Evolutionary conservation across 305 asterid genomes (phyloP).

Genomic region (Fraxinus dipetala): DNA sequence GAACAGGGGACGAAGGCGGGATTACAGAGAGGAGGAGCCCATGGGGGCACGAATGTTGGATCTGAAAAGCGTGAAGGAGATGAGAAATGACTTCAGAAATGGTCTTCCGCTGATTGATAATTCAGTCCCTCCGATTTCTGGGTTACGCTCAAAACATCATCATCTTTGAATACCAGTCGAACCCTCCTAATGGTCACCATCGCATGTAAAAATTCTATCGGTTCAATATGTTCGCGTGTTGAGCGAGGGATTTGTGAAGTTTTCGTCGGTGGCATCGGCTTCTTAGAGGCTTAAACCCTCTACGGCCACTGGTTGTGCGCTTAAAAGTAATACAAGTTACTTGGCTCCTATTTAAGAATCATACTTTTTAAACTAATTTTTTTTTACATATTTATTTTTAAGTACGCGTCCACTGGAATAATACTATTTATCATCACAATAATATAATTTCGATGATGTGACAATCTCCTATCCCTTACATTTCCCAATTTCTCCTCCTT

Average conservation of each 20-base stretch:
- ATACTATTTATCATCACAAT: too few species aligned
- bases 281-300: too few species aligned
- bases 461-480: too few species aligned
- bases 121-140: constrained; percentile 62
- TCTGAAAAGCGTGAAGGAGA: constrained; percentile 58
- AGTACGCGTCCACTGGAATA: too few species aligned
- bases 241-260: neutral
- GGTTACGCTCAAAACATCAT: constrained; percentile 48
- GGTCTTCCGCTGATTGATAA: constrained; percentile 44
- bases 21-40: constrained; percentile 73
- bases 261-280: neutral
- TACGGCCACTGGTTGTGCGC: too few species aligned
- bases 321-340: too few species aligned
- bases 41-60: constrained; percentile 64
- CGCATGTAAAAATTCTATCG: constrained; percentile 26
- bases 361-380: too few species aligned
- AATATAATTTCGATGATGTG: too few species aligned
- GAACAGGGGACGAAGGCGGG: neutral
- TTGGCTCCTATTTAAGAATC: too few species aligned
- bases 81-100: constrained; percentile 49
- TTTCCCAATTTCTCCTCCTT: too few species aligned
- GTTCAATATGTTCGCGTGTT: neutral
- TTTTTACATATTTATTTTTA: too few species aligned
- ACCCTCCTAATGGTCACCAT: constrained; percentile 39
- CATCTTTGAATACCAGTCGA: constrained; percentile 57